A percentile compares a stretch with the other conserved stretches of the same genome.
Conservation (phyloP, 306 rosid genomes). For the Vicia sativa region DNA sequence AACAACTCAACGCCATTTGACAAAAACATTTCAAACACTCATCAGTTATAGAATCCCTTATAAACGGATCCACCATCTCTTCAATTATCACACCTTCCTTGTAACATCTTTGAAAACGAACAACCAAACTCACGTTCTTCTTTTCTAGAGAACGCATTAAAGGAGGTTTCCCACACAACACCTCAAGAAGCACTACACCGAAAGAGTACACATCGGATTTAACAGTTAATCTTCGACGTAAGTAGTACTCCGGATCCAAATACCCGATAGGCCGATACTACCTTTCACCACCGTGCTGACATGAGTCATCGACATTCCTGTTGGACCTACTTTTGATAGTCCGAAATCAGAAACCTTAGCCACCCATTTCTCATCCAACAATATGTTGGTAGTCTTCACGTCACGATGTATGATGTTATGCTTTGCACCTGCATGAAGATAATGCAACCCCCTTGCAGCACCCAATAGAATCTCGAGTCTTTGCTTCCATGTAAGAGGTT, state of each 20-base stretch:
- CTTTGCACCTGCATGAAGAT: conserved; percentile 42
- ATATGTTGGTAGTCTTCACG: conserved; percentile 44
- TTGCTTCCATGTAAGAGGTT: conserved; percentile 39
- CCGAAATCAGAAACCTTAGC: conserved; percentile 50
- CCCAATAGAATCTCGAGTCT: conserved; percentile 40
- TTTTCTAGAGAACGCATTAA: background rate
- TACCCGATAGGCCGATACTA: background rate
- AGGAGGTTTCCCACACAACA: conserved; percentile 40
- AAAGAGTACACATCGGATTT: conserved; percentile 57
- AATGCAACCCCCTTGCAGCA: conserved; percentile 45
- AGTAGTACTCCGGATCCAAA: conserved; percentile 32
- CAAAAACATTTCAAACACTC: conserved; percentile 35
- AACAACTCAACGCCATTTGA: conserved; percentile 42
- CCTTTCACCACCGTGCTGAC: conserved; percentile 26
- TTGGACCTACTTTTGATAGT: conserved; percentile 40
- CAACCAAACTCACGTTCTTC: conserved; percentile 31
- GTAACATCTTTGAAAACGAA: conserved; percentile 28
- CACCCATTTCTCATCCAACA: conserved; percentile 46
- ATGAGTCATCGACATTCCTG: background rate
- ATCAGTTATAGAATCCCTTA: conserved; percentile 18
- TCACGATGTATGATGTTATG: conserved; percentile 49
- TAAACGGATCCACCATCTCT: conserved; percentile 37
- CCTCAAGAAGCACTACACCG: conserved; percentile 52
- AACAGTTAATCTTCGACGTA: conserved; percentile 33
- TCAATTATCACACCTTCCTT: background rate